phyloP scores from a whole-genome alignment of 2,329 filamentous ascomycete genomes.

The Hymenoscyphus repandus region DNA sequence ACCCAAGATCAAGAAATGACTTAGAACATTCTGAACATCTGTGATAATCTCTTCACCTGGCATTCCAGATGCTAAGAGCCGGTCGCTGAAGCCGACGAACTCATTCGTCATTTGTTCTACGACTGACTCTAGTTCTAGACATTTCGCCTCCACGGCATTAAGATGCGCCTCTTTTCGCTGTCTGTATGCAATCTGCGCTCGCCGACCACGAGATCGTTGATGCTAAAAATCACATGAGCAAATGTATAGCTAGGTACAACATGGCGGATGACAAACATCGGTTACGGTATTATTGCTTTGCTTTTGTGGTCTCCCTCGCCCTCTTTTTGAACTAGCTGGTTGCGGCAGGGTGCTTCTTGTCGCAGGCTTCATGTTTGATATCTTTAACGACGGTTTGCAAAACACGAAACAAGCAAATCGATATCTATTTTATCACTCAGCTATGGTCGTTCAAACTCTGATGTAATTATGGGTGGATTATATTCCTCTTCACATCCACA shows the following conservation, averaged over 20 bases:
- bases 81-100: conserved; percentile 14
- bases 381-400: too few relatives aligned
- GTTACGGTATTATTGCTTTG: not conserved
- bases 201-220: conserved; percentile 12
- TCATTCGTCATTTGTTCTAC: conserved; percentile 16
- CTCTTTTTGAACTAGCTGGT: not conserved
- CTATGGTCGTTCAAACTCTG: too few relatives aligned
- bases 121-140: conserved; percentile 12
- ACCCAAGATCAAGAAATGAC: conserved; percentile 11
- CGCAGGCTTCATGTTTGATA: too few relatives aligned
- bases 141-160: conserved; percentile 5
- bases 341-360: too few relatives aligned
- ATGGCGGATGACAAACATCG: not conserved
- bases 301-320: not conserved
- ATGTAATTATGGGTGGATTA: too few relatives aligned
- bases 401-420: too few relatives aligned
- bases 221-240: not conserved
- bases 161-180: conserved; percentile 12
- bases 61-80: not conserved
- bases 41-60: not conserved
- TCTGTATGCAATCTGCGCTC: conserved; percentile 15
- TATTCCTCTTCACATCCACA: too few relatives aligned
- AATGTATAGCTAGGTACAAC: too few relatives aligned
- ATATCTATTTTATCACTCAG: too few relatives aligned
- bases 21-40: conserved; percentile 7